A percentile compares a stretch with the other conserved stretches of the same genome.
Conservation (phyloP, 1,284 basidiomycete species). For the Cryptococcus sp. region DNA sequence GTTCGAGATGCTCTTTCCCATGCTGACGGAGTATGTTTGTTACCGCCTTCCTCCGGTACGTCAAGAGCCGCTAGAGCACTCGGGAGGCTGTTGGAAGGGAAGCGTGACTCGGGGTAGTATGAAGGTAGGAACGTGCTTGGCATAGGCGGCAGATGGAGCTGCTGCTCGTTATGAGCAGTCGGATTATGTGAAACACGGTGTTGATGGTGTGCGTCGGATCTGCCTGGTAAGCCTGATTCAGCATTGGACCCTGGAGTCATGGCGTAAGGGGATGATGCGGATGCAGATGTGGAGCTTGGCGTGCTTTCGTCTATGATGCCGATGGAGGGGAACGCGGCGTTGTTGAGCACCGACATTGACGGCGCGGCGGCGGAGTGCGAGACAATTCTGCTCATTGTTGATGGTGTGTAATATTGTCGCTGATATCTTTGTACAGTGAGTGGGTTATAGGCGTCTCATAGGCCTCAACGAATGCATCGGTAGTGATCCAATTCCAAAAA, state of each 20-base stretch:
- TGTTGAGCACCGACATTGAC: too few species aligned
- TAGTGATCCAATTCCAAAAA: too few species aligned
- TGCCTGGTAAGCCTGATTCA: too few species aligned
- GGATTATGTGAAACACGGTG: background rate
- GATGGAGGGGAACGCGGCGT: too few species aligned
- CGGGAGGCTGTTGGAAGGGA: conserved; percentile 1
- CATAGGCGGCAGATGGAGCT: conserved; percentile 7
- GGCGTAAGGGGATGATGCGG: conserved; percentile 4
- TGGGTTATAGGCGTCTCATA: too few species aligned
- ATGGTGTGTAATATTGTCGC: too few species aligned
- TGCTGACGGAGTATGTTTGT: background rate
- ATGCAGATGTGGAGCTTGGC: background rate
- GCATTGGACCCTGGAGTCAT: background rate
- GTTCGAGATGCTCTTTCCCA: conserved; percentile 12
- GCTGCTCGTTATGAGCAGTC: background rate
- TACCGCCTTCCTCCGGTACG: background rate
- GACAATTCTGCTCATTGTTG: too few species aligned
- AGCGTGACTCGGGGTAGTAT: conserved; percentile 24
- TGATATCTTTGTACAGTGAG: too few species aligned
- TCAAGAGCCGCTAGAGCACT: background rate
- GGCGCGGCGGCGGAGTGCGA: too few species aligned
- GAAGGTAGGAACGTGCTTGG: conserved; percentile 27
- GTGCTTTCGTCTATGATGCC: background rate
- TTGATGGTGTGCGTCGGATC: background rate
- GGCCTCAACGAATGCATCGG: too few species aligned